phyloP scores from a whole-genome alignment of 148 eudicot genomes.

The Vaccinium darrowii region DNA sequence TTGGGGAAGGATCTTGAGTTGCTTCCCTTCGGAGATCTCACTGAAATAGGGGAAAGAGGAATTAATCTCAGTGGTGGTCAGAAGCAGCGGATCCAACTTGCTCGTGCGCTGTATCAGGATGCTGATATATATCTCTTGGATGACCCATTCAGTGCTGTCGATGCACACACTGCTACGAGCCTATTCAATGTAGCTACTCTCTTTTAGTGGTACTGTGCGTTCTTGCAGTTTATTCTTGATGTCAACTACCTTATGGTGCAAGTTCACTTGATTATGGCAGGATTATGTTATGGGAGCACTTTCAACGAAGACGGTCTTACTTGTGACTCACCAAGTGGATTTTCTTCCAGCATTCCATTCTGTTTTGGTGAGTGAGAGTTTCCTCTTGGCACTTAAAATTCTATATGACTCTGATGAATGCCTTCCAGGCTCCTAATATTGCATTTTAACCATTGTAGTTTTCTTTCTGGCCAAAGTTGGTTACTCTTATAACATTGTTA shows the following conservation, averaged over 20 bases:
- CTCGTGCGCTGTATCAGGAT: constrained; percentile 88
- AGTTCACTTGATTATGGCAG: constrained; percentile 38
- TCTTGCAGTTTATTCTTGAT: background rate
- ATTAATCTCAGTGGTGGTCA: constrained; percentile 97
- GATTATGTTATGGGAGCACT: constrained; percentile 86
- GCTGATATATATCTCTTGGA: constrained; percentile 90
- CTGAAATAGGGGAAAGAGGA: constrained; percentile 96
- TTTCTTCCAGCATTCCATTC: constrained; percentile 86
- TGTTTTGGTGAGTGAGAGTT: constrained; percentile 62
- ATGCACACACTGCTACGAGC: constrained; percentile 92
- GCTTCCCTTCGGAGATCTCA: constrained; percentile 75
- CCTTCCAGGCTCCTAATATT: background rate
- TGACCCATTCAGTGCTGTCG: constrained; percentile 97
- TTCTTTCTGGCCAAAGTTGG: background rate
- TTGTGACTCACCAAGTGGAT: constrained; percentile 98
- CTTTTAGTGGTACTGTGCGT: background rate
- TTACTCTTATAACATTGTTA: background rate
- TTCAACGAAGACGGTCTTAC: constrained; percentile 70
- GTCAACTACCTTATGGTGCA: background rate
- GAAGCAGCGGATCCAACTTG: constrained; percentile 90
- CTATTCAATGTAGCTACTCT: constrained; percentile 58
- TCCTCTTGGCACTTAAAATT: background rate
- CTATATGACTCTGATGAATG: background rate
- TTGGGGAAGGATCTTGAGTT: constrained; percentile 79
- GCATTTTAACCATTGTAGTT: background rate